Base-by-base conservation (phyloP, 2,329 filamentous ascomycete species). In the Stagonosporopsis rhizophila region DNA sequence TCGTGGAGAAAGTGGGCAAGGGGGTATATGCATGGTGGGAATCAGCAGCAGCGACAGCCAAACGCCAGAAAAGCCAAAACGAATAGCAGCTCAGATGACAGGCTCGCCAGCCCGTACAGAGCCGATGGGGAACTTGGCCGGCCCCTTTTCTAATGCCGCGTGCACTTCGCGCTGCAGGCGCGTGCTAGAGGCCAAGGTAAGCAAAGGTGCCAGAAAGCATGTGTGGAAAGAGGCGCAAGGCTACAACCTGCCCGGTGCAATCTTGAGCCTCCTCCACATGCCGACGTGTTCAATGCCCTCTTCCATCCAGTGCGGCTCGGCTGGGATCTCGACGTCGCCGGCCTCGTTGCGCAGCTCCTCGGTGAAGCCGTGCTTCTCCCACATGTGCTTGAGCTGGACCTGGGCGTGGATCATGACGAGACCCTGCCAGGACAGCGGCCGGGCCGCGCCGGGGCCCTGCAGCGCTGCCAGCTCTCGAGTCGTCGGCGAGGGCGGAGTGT, bases 241-340 rank as follows among this genome's bases (percentile, higher is more conserved):
- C 37, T 58, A 58, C 60, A 67, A 69, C 66, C 68, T 70, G 41
- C 61, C 59, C 27, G 38, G 52, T 17, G 65, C 65, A 38, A 80
- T 59, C 52, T 76, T 73, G 17, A 82, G 34, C 55, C 78, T 66
- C 73, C 77, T 83, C 83, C 85, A 96, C 92, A 97, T 96, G 57
- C 90, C 92, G 17, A 96, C 83, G 79, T 96, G 92, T 62, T 85
- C 81, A 51, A 96, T 94, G 4, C 89, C 91, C 69, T 95, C 92
- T 75, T 97, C 92, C 59, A 82, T 81, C 92, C 92, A 97, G 27
- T 66, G 70, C 28, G 65, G 65, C 51, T 75, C 72, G 19, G 69
- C 70, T 2, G 49, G 32, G 17, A 74, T 70, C 42, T 73, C 69
- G 1, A 74, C 61, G 11, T 70, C 58, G 20, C 69, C 72, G 1